phyloP scores from a whole-genome alignment of 345 rosid genomes.

The Mangifera indica region DNA sequence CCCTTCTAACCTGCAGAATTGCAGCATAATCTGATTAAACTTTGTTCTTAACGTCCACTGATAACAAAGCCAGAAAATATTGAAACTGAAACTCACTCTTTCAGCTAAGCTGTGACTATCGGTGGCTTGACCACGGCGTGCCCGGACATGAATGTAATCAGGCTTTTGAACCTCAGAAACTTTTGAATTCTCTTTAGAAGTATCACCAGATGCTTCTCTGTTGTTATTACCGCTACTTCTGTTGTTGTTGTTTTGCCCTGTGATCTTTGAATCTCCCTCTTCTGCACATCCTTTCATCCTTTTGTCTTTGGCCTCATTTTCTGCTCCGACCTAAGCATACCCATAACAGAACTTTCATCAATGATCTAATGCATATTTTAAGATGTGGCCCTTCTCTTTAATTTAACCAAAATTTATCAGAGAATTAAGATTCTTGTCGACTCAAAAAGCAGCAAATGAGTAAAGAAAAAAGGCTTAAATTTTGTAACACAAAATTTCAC shows the following conservation, averaged over 20 bases:
- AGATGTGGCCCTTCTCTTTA: background rate
- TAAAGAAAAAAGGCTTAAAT: background rate
- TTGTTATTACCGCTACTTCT: conserved; percentile 31
- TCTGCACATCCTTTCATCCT: conserved; percentile 39
- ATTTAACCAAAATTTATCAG: too few relatives aligned
- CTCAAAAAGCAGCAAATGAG: too few relatives aligned
- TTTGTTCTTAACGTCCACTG: background rate
- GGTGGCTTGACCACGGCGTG: conserved; percentile 96
- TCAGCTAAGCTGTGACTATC: conserved; percentile 98
- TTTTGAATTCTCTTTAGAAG: conserved; percentile 69
- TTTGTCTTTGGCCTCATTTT: conserved; percentile 38
- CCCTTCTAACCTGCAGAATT: conserved; percentile 68
- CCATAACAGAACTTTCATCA: conserved; percentile 13
- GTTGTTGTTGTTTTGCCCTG: conserved; percentile 48
- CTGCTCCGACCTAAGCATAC: conserved; percentile 38
- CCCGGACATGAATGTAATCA: conserved; percentile 93
- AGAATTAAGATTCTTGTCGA: too few relatives aligned
- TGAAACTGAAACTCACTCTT: conserved; percentile 54
- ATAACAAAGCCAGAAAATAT: background rate
- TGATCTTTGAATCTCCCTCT: conserved; percentile 57
- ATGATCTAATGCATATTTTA: background rate
- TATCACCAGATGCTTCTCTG: conserved; percentile 42
- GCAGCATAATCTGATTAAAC: background rate
- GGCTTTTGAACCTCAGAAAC: conserved; percentile 56
- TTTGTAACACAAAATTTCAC: background rate